Evolutionary conservation across 2,329 filamentous ascomycete species (phyloP), one percentile per base, ranked within the genome.

Genomic region (Xylaria polymorpha): DNA sequence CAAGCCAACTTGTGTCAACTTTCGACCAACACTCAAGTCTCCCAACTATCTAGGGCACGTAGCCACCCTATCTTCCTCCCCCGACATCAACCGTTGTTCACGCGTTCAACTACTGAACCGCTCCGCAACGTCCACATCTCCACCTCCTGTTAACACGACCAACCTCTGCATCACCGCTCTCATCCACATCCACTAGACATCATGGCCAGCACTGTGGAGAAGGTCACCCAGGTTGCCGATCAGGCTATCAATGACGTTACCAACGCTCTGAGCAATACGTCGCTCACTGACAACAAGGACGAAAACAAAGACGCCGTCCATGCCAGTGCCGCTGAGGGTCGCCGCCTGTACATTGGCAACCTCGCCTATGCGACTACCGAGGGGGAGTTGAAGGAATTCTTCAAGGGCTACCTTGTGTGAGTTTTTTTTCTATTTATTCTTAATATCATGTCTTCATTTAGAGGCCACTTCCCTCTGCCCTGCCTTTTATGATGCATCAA

Each of bases 361-460:
- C 93, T 99, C 90, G 96, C 96, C 81, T 99, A 99, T 85, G 94
- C 95, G 91, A 98, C 96, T 91, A 97, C 94, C 84, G 96, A 98
- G 93, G 96, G 93, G 92, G 94, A 98, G 91, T 94, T 99, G 90
- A 97, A 97, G 89, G 93, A 96, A 79, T 99, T 99, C 90, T 99
- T 99, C 92, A 95, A 96, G 89, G 93, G 91, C 85, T 98, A 97
- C 89, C 92, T 96, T 88, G 94, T 99, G 96, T 99, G 90, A 89
- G 95, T 93, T 69, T 58, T 61, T 64, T 35, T 51, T 5, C 12
- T 20, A 8, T 48, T n/a, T 9, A 18, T 46, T 39, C 41, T 22
- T 3, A 14, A 10, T n/a, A 29, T 15, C 22, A 12, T 10, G 9
- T 20, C 35, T 59, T 15, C 37, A 9, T 7, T 22, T n/a, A 4